Base-by-base conservation (phyloP, 257 asterid species). In the Jaltomata sinuosa region DNA sequence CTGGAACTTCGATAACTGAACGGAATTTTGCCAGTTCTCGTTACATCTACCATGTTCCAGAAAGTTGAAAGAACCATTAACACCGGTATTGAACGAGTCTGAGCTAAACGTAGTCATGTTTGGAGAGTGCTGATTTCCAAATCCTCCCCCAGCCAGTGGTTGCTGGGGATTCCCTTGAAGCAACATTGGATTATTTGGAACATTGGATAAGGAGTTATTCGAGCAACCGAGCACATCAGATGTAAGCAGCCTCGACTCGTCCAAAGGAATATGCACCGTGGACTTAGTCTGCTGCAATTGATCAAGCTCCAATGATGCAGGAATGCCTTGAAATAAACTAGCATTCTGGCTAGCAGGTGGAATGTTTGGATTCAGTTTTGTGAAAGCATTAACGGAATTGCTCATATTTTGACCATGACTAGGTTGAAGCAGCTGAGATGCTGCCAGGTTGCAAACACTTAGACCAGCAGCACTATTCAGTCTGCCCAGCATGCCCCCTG, bases 401-500 rank as follows among this genome's bases (percentile, higher is more conserved):
- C 86, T 91, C 84, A 90, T 74, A 87, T 79, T 91, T 88, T 90
- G 95, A 52, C 87, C 80, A 65, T 90, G 97, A 79, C 83, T 87
- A 1, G 93, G 91, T 61, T 90, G 97, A 87, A 90, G 86, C 38
- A 92, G 86, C 6, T 92, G 59, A 42, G 93, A 71, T 50, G 90
- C 88, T 80, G 91, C 80, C 67, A 91, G 86, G 79, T 81, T 90
- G 67, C 82, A 91, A 69, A 92, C 87, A 88, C 85, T 91, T 32
- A 93, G 79, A 83, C 89, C 91, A 21, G 91, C 87, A 27, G 97
- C 90, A 76, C 91, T 92, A 86, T 94, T 93, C 45, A 95, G 87
- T 87, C 97, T 90, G 40, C 95, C 92, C 32, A 95, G 95, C 92
- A 95, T 89, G 78, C 93, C 93, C 79, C 89, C 84, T 42, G 89